These are phyloP conservation scores for Penicillium expansum DNA, from an alignment of 2,329 filamentous ascomycete genomes.

Conservation along the genomic window DNA sequence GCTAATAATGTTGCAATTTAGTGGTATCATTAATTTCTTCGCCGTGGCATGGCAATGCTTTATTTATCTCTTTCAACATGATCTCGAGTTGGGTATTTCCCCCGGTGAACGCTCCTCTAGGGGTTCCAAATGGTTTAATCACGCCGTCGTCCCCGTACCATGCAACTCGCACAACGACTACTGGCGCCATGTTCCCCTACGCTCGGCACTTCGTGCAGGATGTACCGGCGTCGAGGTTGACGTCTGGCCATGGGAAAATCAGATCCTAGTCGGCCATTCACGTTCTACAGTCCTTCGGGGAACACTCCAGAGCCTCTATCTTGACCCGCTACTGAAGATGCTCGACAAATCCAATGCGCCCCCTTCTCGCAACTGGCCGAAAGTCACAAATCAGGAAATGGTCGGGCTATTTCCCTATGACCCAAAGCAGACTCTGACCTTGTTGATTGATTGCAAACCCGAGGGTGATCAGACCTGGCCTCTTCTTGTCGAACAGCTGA, in stretches of 20 bases:
- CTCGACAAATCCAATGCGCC: slow-evolving; percentile 52
- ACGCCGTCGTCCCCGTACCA: slow-evolving; percentile 51
- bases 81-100: neutral
- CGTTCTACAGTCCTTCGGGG: slow-evolving; percentile 52
- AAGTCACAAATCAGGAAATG: slow-evolving; percentile 16
- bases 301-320: slow-evolving; percentile 62
- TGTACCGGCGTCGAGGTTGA: slow-evolving; percentile 68
- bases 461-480: slow-evolving; percentile 39
- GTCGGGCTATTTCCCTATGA: slow-evolving; percentile 57
- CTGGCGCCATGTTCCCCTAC: slow-evolving; percentile 62
- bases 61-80: neutral
- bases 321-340: slow-evolving; percentile 61
- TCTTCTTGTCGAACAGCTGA: slow-evolving; percentile 36
- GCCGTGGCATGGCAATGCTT: slow-evolving; percentile 3
- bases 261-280: slow-evolving; percentile 65
- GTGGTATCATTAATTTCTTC: neutral
- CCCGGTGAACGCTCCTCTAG: neutral
- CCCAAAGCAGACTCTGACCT: slow-evolving; percentile 54
- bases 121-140: slow-evolving; percentile 8
- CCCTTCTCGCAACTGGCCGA: neutral
- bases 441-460: slow-evolving; percentile 70
- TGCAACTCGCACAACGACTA: slow-evolving; percentile 73
- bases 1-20: neutral
- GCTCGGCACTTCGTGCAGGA: slow-evolving; percentile 58
- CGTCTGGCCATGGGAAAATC: slow-evolving; percentile 59